These are phyloP conservation scores for Moelleriella libera DNA, from an alignment of 2,329 filamentous ascomycete genomes.

Conservation along the genomic window DNA sequence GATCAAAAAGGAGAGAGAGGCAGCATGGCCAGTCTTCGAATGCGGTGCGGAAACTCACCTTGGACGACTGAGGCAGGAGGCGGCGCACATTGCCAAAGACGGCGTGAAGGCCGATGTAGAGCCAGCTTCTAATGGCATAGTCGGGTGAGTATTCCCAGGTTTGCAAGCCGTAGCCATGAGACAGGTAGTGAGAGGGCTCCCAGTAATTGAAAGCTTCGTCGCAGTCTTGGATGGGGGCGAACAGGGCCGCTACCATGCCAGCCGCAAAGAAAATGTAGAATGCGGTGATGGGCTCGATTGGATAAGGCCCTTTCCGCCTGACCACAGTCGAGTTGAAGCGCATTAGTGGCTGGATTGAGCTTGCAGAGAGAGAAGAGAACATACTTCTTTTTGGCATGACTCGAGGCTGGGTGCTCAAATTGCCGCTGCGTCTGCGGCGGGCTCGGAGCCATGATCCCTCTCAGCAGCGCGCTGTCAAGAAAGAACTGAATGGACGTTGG, in stretches of 20 bases:
- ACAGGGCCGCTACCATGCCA: slow-evolving; percentile 63
- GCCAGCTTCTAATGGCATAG: slow-evolving; percentile 90
- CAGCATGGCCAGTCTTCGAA: too few species aligned
- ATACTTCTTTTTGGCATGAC: slow-evolving; percentile 39
- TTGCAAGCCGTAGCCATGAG: slow-evolving; percentile 83
- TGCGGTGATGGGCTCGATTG: slow-evolving; percentile 56
- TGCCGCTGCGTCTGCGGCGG: slow-evolving; percentile 14
- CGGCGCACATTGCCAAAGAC: slow-evolving; percentile 52
- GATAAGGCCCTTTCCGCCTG: slow-evolving; percentile 40
- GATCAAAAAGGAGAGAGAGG: neutral
- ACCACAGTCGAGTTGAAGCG: neutral
- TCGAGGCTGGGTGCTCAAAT: slow-evolving; percentile 33
- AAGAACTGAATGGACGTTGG: neutral
- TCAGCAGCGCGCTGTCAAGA: slow-evolving; percentile 3
- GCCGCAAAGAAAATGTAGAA: slow-evolving; percentile 70
- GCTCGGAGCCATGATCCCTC: slow-evolving; percentile 24
- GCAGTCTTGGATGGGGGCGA: slow-evolving; percentile 90
- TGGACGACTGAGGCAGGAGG: slow-evolving; percentile 45
- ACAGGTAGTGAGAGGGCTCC: slow-evolving; percentile 91
- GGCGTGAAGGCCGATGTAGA: slow-evolving; percentile 74
- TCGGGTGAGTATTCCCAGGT: slow-evolving; percentile 98
- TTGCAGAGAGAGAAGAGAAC: slow-evolving; percentile 1
- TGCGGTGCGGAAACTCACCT: slow-evolving; percentile 22
- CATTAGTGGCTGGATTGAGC: too few species aligned
- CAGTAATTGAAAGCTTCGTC: slow-evolving; percentile 99